Evolutionary conservation across 495 filamentous ascomycete genomes (phyloP).

Genomic region (Penicillium flavigenum): DNA sequence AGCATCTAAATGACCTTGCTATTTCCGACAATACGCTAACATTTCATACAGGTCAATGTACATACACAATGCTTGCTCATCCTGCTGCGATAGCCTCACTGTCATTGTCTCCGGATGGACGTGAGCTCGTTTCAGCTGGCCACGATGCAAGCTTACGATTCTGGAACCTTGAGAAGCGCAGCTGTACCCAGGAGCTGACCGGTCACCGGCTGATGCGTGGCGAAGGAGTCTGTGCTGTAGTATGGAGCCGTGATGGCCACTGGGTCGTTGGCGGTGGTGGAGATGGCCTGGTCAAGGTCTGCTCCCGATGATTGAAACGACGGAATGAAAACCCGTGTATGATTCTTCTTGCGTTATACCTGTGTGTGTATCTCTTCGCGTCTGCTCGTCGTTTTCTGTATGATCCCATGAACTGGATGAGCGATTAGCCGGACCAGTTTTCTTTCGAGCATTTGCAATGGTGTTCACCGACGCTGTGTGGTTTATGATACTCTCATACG

Average conservation of each 20-base stretch:
- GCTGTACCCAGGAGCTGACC: constrained; percentile 91
- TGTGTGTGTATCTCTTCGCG: constrained; percentile 22
- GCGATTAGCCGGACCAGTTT: constrained; percentile 41
- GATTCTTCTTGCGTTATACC: constrained; percentile 31
- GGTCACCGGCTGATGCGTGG: constrained; percentile 88
- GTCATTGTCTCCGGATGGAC: constrained; percentile 85
- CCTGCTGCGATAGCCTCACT: constrained; percentile 87
- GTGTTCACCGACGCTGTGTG: constrained; percentile 38
- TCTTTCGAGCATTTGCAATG: constrained; percentile 47
- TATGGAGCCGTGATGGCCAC: constrained; percentile 90
- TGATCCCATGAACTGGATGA: constrained; percentile 46
- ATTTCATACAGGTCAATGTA: constrained; percentile 81
- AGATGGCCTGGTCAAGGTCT: constrained; percentile 97
- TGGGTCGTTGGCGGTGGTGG: constrained; percentile 94
- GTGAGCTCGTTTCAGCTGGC: constrained; percentile 91
- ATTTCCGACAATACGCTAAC: constrained; percentile 32
- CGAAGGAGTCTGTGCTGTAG: constrained; percentile 88
- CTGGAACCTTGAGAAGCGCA: constrained; percentile 95
- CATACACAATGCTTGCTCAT: constrained; percentile 97
- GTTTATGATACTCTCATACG: constrained; percentile 41
- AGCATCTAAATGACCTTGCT: neutral
- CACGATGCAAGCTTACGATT: constrained; percentile 94
- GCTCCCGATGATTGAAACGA: constrained; percentile 57
- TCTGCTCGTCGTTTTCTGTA: constrained; percentile 31
- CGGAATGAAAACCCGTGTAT: constrained; percentile 37